Base-by-base conservation (phyloP, 2,329 filamentous ascomycete genomes). In the Pyrenochaeta sp. region DNA sequence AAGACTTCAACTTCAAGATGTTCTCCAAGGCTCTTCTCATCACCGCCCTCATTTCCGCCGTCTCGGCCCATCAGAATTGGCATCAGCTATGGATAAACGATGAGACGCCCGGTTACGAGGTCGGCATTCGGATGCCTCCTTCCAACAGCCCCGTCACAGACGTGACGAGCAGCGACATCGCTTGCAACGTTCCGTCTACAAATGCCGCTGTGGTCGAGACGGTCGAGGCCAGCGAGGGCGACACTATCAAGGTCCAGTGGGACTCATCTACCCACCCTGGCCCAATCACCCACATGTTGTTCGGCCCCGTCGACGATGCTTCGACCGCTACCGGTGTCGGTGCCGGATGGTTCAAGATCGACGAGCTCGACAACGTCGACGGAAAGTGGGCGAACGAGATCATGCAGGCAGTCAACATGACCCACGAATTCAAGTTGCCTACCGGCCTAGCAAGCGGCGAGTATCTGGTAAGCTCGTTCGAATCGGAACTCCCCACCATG, bases 301-400 rank as follows among this genome's bases (percentile, higher is more conserved):
- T 71, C 56, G 70, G 72, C 22, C 74, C 72, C 61, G 81, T 90
- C 65, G 86, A 89, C 77, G 90, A 88, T 76, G 83, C 73, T 10
- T 61, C 62, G 28, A 58, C 64, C 40, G 72, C 65, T 9, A 69
- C 68, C 44, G 74, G 72, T 44, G 64, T 71, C 27, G 75, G 74
- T 22, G 64, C 70, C 6, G 66, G 68, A 10, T 77, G 75, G 75
- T 73, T 77, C 68, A 77, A 77, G 67, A 76, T 77, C 45, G 73
- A 77, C 42, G 72, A 76, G 60, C 43, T 69, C 9, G 61, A 74
- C 52, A 56, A 63, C 50, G 64, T 61, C 12, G 58, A 63, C 44
- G 72, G 73, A 55, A 72, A 70, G 56, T 75, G 72, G 73, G 72
- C 69, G 15, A 74, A 68, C 44, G 72, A 70, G 46, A 78, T 78